Evolutionary conservation across 352 stramenopile genomes (phyloP), one percentile per base, ranked within the genome.

Genomic region (Blastocystis hominis): DNA sequence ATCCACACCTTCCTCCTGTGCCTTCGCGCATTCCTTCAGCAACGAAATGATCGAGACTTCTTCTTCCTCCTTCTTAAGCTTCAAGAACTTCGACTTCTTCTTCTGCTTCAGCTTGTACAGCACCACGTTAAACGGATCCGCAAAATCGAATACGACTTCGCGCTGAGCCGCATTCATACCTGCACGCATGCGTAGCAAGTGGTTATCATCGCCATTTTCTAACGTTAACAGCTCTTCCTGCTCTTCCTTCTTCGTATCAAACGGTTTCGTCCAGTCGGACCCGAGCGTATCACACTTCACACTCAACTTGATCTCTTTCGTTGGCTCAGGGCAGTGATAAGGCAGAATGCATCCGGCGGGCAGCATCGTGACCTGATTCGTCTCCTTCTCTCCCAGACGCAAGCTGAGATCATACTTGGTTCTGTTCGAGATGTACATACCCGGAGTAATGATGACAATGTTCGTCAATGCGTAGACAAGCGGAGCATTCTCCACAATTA

Each of bases 141-240:
- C 72, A 64, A 69, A 84, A 34, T 84, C 72, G 36, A 84, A 84
- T n/a, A 84, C 55, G 47, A 84, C 72, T 15, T 84, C 72, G 46
- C 72, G 72, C 50, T 84, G 72, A 13, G 72, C 17, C 17, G 24
- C 46, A 40, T 84, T 66, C 72, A 84, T 84, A 4, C 47, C 72
- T 2, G 50, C 72, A 47, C 72, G 72, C 72, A 84, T 84, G 44
- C 72, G 72, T 20, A 84, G 72, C 17, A 84, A 38, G 36, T 84
- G 44, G 20, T 84, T 64, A 4, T 59, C 53, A 42, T 84, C 72
- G 15, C 62, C 68, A 40, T 64, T 46, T 36, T 59, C 30, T 17
- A 84, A 50, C 17, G 34, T 53, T n/a, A 84, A 53, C 30, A 84
- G 2, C 55, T 66, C 47, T 5, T 69, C 3, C 50, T 84, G 44